Conservation (phyloP, 2,329 filamentous ascomycete species). For the Moelleriella libera region DNA sequence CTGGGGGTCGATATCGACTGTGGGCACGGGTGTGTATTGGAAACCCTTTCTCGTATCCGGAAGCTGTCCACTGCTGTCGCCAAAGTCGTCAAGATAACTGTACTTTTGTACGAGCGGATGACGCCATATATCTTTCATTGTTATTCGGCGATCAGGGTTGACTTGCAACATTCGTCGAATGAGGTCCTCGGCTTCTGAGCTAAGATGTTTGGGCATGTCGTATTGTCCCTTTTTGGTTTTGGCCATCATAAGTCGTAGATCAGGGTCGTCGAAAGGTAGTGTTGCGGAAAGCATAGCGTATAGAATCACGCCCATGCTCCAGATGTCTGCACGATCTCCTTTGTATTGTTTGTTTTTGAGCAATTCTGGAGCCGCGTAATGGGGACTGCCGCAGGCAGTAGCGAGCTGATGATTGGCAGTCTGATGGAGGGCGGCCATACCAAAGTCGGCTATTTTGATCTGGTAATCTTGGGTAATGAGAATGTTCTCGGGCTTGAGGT, state of each 20-base stretch:
- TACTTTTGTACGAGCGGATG: constrained; percentile 83
- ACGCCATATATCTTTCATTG: constrained; percentile 67
- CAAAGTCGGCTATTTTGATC: constrained; percentile 93
- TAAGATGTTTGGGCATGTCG: constrained; percentile 48
- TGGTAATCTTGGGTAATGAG: constrained; percentile 61
- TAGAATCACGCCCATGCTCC: constrained; percentile 84
- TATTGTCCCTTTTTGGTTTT: constrained; percentile 47
- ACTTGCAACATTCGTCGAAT: constrained; percentile 67
- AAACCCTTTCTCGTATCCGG: constrained; percentile 47
- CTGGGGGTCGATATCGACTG: constrained; percentile 62
- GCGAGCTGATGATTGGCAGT: constrained; percentile 63
- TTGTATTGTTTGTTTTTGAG: constrained; percentile 65
- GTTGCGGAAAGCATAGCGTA: constrained; percentile 76
- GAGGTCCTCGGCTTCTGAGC: constrained; percentile 58
- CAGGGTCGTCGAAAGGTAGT: constrained; percentile 65
- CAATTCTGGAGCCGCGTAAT: constrained; percentile 91
- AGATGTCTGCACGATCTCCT: constrained; percentile 79
- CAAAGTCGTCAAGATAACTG: constrained; percentile 56
- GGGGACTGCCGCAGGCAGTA: constrained; percentile 89
- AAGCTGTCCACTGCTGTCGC: constrained; percentile 37
- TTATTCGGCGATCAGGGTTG: constrained; percentile 66
- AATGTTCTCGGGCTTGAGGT: constrained; percentile 96
- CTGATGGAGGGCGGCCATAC: constrained; percentile 87
- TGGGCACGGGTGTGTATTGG: constrained; percentile 40
- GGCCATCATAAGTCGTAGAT: constrained; percentile 47